Base-by-base conservation (phyloP, 345 rosid species). In the Kernera saxatilis region DNA sequence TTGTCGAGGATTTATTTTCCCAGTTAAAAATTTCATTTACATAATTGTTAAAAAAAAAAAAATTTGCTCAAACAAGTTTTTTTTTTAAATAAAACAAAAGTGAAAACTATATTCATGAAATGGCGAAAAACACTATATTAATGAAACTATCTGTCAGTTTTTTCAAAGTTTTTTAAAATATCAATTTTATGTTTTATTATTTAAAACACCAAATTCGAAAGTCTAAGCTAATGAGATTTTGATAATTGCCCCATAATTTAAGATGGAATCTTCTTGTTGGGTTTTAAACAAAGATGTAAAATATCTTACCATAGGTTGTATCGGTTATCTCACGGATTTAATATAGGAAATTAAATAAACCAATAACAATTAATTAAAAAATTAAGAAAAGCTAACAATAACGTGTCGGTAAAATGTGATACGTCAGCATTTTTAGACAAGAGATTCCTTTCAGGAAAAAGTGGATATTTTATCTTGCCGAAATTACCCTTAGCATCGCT, bases 321-420 rank as follows among this genome's bases (percentile, higher is more conserved):
- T 67, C 49, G 78, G 68, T 52, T 43, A 60, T 18, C 64, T 60
- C 60, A 51, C 5, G 39, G 9, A 7, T 50, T 30, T 50, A 64
- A 40, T 0, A 29, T 4, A 21, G 14, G 11, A 17, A 8, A 49
- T 15, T 51, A 23, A 33, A 49, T 45, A 18, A 65, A 58, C 52
- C 5, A 51, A 33, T 19, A 1, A 63, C 14, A 33, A 46, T 50
- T 23, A 50, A 48, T 18, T 15, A 40, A 54, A 33, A 9, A 30
- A 17, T 49, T 32, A 72, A 39, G 55, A 43, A 65, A 73, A 65
- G 32, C 44, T 46, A 65, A 62, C 25, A 3, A 29, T 59, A 75
- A 75, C 69, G 74, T 75, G 78, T 75, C 78, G 70, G 78, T 75
- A 75, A 68, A 67, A 68, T 61, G 58, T 15, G 33, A 61, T 59